These are phyloP conservation scores for Tephrocybe rancida DNA, from an alignment of 768 basidiomycete genomes.

Conservation along the genomic window DNA sequence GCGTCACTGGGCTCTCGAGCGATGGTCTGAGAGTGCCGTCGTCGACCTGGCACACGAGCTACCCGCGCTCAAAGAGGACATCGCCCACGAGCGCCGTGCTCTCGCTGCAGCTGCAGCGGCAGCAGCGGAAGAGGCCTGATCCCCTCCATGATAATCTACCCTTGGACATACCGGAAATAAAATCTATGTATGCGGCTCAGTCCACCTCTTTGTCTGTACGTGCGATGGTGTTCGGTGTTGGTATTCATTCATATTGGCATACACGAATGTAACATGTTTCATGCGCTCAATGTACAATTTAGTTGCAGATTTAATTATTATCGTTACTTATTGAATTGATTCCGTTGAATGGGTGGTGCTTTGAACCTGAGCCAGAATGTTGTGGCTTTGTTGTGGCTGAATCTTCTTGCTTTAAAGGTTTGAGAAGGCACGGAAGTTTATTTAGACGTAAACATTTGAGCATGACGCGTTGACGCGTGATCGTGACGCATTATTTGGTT, in stretches of 20 bases:
- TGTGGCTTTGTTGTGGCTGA: no score
- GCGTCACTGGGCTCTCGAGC: slow-evolving; percentile 74
- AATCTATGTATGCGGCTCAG: neutral
- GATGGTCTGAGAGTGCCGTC: slow-evolving; percentile 61
- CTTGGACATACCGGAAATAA: neutral
- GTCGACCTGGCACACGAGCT: slow-evolving; percentile 63
- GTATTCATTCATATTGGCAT: neutral
- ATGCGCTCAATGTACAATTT: slow-evolving; percentile 17
- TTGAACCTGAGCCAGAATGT: no score
- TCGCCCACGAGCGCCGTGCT: slow-evolving; percentile 32
- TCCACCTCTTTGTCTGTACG: no score
- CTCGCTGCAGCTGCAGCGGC: slow-evolving; percentile 1
- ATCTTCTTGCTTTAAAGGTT: no score
- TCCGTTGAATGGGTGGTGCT: no score
- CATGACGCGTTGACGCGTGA: slow-evolving; percentile 9
- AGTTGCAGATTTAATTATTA: slow-evolving; percentile 16
- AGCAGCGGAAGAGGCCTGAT: neutral
- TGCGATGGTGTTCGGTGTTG: neutral
- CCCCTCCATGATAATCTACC: neutral
- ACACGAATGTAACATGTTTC: slow-evolving; percentile 5
- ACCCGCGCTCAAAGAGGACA: slow-evolving; percentile 52
- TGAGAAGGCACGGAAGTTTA: no score
- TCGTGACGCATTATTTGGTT: no score
- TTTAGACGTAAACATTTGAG: no score
- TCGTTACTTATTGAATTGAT: slow-evolving; percentile 7